Base-by-base conservation (phyloP, 257 asterid genomes). In the Gynochthodes officinalis region DNA sequence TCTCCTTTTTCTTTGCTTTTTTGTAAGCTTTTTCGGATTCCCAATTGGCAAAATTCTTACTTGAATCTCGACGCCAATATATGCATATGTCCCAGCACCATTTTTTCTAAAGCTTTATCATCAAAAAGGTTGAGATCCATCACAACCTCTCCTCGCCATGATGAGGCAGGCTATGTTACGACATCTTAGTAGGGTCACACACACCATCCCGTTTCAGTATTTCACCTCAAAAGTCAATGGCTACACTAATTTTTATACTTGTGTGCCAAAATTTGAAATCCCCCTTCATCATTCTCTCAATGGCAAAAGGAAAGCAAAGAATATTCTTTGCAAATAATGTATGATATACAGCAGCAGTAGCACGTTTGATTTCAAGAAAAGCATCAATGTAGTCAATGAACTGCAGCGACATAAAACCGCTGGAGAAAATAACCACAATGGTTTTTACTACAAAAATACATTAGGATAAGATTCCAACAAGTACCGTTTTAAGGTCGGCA, bases 401-500 rank as follows among this genome's bases (percentile, higher is more conserved):
- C n/a, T n/a, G n/a, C n/a, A 15, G 16, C 19, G 30, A 23, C 2
- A 25, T 69, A 46, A 72, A 60, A 58, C 58, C n/a, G 62, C 33
- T 32, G 25, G 48, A 25, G 23, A 10, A 63, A 57, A 8, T 67
- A 40, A 30, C 64, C 27, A 73, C 35, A 12, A 33, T 25, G 2
- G 58, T 44, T n/a, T n/a, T n/a, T n/a, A n/a, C n/a, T n/a, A n/a
- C n/a, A n/a, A n/a, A n/a, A n/a, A n/a, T n/a, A n/a, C n/a, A n/a
- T n/a, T n/a, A n/a, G n/a, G n/a, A n/a, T n/a, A n/a, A n/a, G n/a
- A n/a, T n/a, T n/a, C n/a, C 15, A 25, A 73, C 76, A 69, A 72
- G 57, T 67, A 64, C 67, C 48, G 39, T 63, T 57, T 75, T 86
- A 73, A 43, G 93, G 80, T 57, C 74, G 85, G 86, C 97, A 95